Conservation (phyloP, 2,329 filamentous ascomycete species). For the Lachnellula subtilissima region DNA sequence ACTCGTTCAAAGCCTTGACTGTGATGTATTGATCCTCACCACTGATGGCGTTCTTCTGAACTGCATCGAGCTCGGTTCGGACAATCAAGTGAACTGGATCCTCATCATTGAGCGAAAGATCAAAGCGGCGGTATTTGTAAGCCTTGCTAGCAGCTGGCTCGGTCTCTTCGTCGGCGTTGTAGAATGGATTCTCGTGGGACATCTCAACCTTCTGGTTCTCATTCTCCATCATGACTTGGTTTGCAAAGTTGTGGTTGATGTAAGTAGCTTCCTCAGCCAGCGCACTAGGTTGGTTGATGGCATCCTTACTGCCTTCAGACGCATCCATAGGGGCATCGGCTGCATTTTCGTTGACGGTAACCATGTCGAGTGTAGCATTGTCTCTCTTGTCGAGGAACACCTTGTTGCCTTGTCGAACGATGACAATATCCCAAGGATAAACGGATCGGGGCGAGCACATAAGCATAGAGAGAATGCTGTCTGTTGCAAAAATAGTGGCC, state of each 20-base stretch:
- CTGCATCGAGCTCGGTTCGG: constrained; percentile 89
- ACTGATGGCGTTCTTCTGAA: constrained; percentile 89
- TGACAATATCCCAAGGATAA: constrained; percentile 97
- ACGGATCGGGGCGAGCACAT: constrained; percentile 97
- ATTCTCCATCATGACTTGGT: constrained; percentile 87
- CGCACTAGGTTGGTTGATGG: constrained; percentile 87
- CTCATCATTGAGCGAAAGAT: constrained; percentile 84
- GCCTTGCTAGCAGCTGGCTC: constrained; percentile 93
- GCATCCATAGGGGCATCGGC: constrained; percentile 89
- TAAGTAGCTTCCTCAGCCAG: constrained; percentile 96
- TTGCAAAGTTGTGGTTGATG: constrained; percentile 99
- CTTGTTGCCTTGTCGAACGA: constrained; percentile 89
- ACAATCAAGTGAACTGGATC: constrained; percentile 91
- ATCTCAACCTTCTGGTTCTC: constrained; percentile 76
- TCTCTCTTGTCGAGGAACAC: constrained; percentile 99
- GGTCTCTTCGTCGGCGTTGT: constrained; percentile 87
- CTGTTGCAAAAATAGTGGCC: constrained; percentile 93
- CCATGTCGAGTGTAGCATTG: constrained; percentile 89
- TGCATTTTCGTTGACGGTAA: constrained; percentile 98
- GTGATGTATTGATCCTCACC: constrained; percentile 89
- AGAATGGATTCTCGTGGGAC: constrained; percentile 91
- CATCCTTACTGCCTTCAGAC: constrained; percentile 87
- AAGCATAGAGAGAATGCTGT: constrained; percentile 96
- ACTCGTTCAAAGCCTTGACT: constrained; percentile 97
- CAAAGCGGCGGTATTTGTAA: constrained; percentile 98